Conservation (phyloP, 805 yeast species). For the Naumovozyma baii region DNA sequence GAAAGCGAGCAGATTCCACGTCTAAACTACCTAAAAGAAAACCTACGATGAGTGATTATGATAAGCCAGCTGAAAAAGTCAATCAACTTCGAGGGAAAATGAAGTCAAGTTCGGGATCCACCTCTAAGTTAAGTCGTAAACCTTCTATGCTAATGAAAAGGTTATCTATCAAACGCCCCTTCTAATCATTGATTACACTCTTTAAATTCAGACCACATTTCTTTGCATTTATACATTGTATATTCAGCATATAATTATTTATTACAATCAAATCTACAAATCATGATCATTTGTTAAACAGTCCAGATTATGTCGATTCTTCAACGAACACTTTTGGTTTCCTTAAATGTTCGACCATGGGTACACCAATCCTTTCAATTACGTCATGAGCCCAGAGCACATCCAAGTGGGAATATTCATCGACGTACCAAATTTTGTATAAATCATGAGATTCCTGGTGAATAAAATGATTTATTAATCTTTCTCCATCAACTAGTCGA, state of each 20-base stretch:
- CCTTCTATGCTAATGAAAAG: slow-evolving; percentile 30
- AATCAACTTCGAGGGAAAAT: slow-evolving; percentile 29
- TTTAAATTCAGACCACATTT: not conserved
- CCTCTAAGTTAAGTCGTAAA: slow-evolving; percentile 27
- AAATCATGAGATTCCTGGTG: slow-evolving; percentile 39
- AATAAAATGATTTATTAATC: slow-evolving; percentile 55
- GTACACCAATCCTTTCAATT: slow-evolving; percentile 51
- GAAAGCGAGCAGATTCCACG: slow-evolving; percentile 1
- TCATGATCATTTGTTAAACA: no score
- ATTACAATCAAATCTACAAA: not conserved
- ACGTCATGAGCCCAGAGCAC: slow-evolving; percentile 87
- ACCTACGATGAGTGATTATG: slow-evolving; percentile 31
- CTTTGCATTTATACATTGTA: not conserved
- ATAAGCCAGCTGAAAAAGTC: slow-evolving; percentile 32
- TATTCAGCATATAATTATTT: not conserved
- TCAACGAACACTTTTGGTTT: no score
- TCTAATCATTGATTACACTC: not conserved
- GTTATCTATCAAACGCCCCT: slow-evolving; percentile 6
- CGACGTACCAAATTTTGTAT: slow-evolving; percentile 33
- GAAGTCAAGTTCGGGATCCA: slow-evolving; percentile 23
- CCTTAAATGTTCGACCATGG: slow-evolving; percentile 31
- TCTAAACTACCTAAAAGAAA: slow-evolving; percentile 2
- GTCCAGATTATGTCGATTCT: no score
- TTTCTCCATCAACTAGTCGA: slow-evolving; percentile 64
- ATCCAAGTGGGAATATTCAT: slow-evolving; percentile 75